A percentile compares a stretch with the other conserved stretches of the same genome.
Conservation (phyloP, 805 yeast genomes). For the Ogataea chonburiensis region DNA sequence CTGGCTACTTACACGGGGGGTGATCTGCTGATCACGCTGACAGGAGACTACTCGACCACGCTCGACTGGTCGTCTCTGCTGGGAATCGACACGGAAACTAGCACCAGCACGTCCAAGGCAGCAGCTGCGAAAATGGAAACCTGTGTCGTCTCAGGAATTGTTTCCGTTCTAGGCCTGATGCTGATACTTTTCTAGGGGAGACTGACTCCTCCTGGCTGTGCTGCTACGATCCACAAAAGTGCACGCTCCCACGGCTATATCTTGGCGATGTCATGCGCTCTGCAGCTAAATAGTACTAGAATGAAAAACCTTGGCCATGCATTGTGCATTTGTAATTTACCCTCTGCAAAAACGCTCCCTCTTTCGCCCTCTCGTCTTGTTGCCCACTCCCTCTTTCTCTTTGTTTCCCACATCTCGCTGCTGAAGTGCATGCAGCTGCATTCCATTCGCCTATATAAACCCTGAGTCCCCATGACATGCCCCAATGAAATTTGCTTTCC, state of each 20-base stretch:
- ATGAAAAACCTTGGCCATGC: too few relatives aligned
- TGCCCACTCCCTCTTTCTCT: too few relatives aligned
- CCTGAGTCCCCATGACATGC: neutral
- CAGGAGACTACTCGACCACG: neutral
- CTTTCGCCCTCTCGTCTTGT: too few relatives aligned
- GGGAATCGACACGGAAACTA: neutral
- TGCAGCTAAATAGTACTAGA: too few relatives aligned
- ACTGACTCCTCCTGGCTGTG: too few relatives aligned
- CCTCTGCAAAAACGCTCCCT: too few relatives aligned
- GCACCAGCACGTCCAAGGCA: slow-evolving; percentile 1
- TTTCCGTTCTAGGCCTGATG: neutral
- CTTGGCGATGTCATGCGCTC: too few relatives aligned
- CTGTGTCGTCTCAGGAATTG: neutral
- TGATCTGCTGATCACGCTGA: slow-evolving; percentile 1
- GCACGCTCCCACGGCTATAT: too few relatives aligned
- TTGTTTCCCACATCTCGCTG: too few relatives aligned
- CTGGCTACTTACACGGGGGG: slow-evolving; percentile 1
- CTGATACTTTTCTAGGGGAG: neutral
- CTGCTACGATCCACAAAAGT: too few relatives aligned
- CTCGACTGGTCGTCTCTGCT: neutral
- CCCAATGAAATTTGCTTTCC: neutral
- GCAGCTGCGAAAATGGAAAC: neutral
- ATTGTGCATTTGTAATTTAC: too few relatives aligned
- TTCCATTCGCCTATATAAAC: neutral
- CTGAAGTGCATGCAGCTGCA: too few relatives aligned